These are phyloP conservation scores for Yamadazyma philogaea DNA, from an alignment of 805 yeast genomes.

Conservation along the genomic window DNA sequence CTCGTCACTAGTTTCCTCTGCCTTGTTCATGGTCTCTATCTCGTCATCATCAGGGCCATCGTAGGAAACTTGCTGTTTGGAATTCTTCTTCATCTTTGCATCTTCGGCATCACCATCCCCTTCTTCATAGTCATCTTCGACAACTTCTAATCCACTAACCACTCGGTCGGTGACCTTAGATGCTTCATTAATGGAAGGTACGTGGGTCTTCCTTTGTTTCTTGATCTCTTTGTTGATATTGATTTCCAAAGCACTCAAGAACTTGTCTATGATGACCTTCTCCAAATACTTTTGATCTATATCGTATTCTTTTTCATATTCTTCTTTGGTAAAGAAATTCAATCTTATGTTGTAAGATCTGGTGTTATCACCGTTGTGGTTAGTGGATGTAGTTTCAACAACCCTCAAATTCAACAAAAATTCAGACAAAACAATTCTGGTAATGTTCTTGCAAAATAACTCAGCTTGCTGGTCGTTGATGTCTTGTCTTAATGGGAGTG, in stretches of 20 bases:
- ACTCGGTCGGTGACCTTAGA: conserved; percentile 46
- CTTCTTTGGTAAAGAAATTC: conserved; percentile 69
- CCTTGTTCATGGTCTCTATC: conserved; percentile 81
- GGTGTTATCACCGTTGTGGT: conserved; percentile 45
- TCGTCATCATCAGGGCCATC: conserved; percentile 97
- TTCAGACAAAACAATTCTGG: conserved; percentile 81
- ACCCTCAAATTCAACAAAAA: conserved; percentile 82
- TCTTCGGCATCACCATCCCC: conserved; percentile 63
- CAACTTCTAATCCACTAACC: conserved; percentile 22
- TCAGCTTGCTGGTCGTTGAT: conserved; percentile 87
- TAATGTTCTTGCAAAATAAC: conserved; percentile 86
- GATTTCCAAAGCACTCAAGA: conserved; percentile 67
- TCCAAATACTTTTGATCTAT: conserved; percentile 78
- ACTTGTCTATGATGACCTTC: conserved; percentile 57
- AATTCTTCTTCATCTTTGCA: conserved; percentile 56
- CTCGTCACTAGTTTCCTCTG: conserved; percentile 75
- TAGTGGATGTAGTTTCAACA: conserved; percentile 78
- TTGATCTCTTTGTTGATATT: conserved; percentile 77
- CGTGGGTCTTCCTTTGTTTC: conserved; percentile 65
- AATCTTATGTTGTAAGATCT: conserved; percentile 76
- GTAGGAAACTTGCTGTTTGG: conserved; percentile 85
- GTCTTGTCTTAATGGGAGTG: conserved; percentile 76
- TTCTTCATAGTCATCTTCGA: conserved; percentile 29
- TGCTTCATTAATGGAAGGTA: conserved; percentile 69
- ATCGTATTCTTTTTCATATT: conserved; percentile 86